Conservation (phyloP, 139 green algal species). For the Chlamydomonas sp. region DNA sequence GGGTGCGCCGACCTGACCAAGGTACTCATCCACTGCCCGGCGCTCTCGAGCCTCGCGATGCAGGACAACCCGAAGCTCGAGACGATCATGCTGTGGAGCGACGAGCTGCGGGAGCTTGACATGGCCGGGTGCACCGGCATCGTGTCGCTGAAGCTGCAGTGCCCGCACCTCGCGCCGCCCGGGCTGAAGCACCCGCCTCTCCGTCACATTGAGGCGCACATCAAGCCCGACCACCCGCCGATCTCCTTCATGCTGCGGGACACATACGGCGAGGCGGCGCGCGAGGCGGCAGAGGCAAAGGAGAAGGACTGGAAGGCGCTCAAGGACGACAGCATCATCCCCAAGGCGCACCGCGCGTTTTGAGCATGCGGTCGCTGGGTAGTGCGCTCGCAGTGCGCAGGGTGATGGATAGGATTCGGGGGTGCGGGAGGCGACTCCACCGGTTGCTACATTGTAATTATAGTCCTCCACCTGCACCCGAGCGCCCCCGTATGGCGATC, state of each 20-base stretch:
- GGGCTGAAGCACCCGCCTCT: conserved; percentile 33
- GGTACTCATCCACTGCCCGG: conserved; percentile 68
- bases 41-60: conserved; percentile 42
- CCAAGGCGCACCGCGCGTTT: conserved; percentile 29
- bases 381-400: not conserved
- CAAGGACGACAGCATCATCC: conserved; percentile 36
- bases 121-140: conserved; percentile 40
- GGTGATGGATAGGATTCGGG: not conserved
- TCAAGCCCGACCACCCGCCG: conserved; percentile 47
- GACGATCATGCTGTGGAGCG: conserved; percentile 60
- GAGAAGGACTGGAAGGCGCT: conserved; percentile 30
- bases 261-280: conserved; percentile 26
- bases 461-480: no score
- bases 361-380: not conserved
- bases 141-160: conserved; percentile 43
- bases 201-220: conserved; percentile 19
- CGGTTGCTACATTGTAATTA: not conserved
- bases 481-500: no score
- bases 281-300: conserved; percentile 32
- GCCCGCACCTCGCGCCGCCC: no score
- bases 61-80: conserved; percentile 46
- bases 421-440: not conserved
- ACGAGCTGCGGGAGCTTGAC: conserved; percentile 56
- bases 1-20: conserved; percentile 50
- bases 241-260: conserved; percentile 52